A percentile compares a stretch with the other conserved stretches of the same genome.
Conservation (phyloP, 225 moss, liverwort and hornwort genomes). For the Straminergon stramineum region DNA sequence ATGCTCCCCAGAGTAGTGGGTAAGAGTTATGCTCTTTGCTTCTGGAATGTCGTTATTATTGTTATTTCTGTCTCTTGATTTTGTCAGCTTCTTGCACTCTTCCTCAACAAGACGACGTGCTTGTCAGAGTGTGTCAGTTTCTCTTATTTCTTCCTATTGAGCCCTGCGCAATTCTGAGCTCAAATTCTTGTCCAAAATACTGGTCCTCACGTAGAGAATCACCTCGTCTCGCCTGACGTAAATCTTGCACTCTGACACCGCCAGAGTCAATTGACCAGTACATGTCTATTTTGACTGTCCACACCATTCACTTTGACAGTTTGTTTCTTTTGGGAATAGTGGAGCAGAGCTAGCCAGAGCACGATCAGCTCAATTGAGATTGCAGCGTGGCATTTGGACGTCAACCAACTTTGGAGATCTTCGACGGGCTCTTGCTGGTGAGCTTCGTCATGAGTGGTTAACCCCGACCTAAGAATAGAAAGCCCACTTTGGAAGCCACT, state of each 20-base stretch:
- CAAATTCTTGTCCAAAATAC: not conserved
- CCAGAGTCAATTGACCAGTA: not conserved
- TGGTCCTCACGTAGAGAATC: not conserved
- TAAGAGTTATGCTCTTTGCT: not conserved
- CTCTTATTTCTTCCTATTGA: not conserved
- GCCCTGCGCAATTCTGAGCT: not conserved
- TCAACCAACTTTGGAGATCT: slow-evolving; percentile 72
- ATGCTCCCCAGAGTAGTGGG: slow-evolving; percentile 36
- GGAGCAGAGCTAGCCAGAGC: slow-evolving; percentile 78
- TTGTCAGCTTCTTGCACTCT: not conserved
- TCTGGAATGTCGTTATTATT: not conserved
- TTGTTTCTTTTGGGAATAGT: slow-evolving; percentile 20
- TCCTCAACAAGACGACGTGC: not conserved
- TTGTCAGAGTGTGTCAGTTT: not conserved
- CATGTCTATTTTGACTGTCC: not conserved
- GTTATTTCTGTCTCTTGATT: not conserved
- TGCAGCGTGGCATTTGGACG: slow-evolving; percentile 88
- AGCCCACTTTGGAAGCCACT: not conserved
- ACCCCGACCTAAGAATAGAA: not conserved
- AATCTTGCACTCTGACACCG: not conserved
- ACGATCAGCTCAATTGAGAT: slow-evolving; percentile 66
- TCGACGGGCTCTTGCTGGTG: slow-evolving; percentile 78
- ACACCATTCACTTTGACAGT: not conserved
- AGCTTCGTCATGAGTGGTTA: not conserved
- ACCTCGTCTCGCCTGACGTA: not conserved